A percentile compares a stretch with the other conserved stretches of the same genome.
These are phyloP conservation scores for Platanthera guangdongensis DNA, from an alignment of 106 monocot genomes.

Conservation along the genomic window DNA sequence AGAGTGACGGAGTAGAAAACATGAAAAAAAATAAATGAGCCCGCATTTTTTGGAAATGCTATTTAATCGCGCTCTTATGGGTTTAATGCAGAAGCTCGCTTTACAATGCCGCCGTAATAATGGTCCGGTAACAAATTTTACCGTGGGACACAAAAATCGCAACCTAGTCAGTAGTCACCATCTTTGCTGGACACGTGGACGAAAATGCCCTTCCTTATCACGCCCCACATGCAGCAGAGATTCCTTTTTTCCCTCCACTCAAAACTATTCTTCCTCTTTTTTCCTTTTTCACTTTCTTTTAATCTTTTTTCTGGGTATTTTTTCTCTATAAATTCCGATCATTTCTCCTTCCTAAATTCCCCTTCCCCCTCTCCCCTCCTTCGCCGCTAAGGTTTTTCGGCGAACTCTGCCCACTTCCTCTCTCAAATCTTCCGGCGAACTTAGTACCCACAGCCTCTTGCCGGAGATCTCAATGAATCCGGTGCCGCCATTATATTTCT, in stretches of 20 bases:
- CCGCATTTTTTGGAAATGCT: too few species aligned
- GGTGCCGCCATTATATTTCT: neutral
- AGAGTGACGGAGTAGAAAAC: too few species aligned
- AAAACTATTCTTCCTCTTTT: neutral
- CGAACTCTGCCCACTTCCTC: neutral
- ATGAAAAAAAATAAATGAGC: too few species aligned
- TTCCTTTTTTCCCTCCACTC: neutral
- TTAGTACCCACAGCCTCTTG: neutral
- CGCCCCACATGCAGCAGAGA: constrained; percentile 4
- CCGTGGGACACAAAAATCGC: too few species aligned
- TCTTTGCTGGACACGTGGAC: neutral
- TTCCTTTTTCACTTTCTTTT: neutral
- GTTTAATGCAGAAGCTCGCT: too few species aligned
- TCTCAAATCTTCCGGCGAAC: neutral
- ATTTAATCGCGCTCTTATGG: too few species aligned
- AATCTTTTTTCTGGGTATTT: neutral
- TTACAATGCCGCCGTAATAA: too few species aligned
- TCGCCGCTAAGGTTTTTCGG: neutral
- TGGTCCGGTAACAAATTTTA: too few species aligned
- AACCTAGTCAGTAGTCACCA: neutral
- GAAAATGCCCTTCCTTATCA: constrained; percentile 2
- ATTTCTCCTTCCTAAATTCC: constrained; percentile 15
- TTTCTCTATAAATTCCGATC: constrained; percentile 25
- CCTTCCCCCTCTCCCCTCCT: constrained; percentile 10
- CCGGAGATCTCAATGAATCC: neutral